Percentiles rank a stretch among this genome's conserved stretches.
Evolutionary conservation across 23 red algal genomes (phyloP).

Genomic region (Gracilaria domingensis): DNA sequence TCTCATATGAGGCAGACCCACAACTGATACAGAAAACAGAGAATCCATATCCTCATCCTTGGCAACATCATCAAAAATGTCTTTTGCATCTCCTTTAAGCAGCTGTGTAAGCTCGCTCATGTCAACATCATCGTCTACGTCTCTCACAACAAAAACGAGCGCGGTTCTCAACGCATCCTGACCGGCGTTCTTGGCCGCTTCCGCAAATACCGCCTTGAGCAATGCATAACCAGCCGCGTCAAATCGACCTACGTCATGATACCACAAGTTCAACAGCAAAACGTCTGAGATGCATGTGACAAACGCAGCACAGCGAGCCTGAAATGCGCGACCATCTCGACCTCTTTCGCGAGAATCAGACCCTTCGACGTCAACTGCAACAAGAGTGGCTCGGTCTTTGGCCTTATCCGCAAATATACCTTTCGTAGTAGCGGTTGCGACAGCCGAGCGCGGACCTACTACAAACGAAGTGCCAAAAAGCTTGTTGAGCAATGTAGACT

Average conservation of each 20-base stretch:
- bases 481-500: constrained; percentile 88
- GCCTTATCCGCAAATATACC: constrained; percentile 74
- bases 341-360: constrained; percentile 85
- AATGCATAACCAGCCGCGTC: constrained; percentile 76
- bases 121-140: constrained; percentile 72
- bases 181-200: constrained; percentile 58
- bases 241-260: constrained; percentile 90
- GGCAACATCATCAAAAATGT: constrained; percentile 54
- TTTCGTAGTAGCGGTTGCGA: constrained; percentile 78
- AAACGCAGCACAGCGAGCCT: constrained; percentile 72
- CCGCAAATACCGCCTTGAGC: constrained; percentile 76
- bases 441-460: constrained; percentile 53
- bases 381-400: constrained; percentile 47
- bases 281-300: constrained; percentile 87
- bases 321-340: constrained; percentile 74
- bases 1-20: constrained; percentile 79
- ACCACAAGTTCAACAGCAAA: constrained; percentile 88
- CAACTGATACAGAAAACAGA: constrained; percentile 70
- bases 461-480: constrained; percentile 88
- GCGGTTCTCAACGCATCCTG: constrained; percentile 58
- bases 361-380: constrained; percentile 96
- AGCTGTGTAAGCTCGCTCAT: constrained; percentile 22
- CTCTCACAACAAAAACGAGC: constrained; percentile 86
- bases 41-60: constrained; percentile 41
- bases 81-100: constrained; percentile 58